Conservation (phyloP, 352 stramenopile species). For the Globisporangium carolinianum region DNA sequence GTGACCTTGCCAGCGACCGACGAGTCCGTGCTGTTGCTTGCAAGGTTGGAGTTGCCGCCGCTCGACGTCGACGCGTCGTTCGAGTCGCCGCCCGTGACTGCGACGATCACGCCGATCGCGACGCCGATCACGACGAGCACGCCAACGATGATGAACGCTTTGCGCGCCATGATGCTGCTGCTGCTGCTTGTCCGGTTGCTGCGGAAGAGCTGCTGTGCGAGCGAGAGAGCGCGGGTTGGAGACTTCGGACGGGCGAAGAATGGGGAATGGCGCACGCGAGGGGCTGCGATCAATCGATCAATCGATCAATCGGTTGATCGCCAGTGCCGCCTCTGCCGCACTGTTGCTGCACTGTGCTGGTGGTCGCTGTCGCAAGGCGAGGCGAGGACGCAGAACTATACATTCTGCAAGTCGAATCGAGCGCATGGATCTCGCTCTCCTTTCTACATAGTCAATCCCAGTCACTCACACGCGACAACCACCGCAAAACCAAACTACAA, state of each 20-base stretch:
- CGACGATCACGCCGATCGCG: constrained; percentile 57
- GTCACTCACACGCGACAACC: no score
- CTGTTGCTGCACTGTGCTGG: neutral
- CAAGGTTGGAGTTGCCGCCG: constrained; percentile 5
- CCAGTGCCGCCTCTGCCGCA: neutral
- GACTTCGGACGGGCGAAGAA: constrained; percentile 10
- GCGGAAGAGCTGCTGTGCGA: neutral
- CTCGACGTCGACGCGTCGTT: constrained; percentile 25
- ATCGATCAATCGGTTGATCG: no score
- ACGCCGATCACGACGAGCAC: constrained; percentile 65
- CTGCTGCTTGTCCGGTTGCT: neutral
- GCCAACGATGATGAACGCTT: constrained; percentile 62
- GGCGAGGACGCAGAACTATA: neutral
- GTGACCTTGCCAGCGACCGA: constrained; percentile 7
- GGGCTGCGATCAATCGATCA: neutral
- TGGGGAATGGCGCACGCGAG: constrained; percentile 7
- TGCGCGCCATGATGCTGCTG: constrained; percentile 22
- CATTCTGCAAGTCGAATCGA: neutral
- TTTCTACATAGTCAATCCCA: no score
- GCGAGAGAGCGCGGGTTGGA: neutral
- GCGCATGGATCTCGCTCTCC: neutral
- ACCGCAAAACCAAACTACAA: neutral
- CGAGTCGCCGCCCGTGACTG: constrained; percentile 31
- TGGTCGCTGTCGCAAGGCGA: neutral
- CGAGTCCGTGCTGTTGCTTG: constrained; percentile 6